Evolutionary conservation across 2,329 filamentous ascomycete genomes (phyloP), one percentile per base, ranked within the genome.

Genomic region (Bipolaris sorokiniana): DNA sequence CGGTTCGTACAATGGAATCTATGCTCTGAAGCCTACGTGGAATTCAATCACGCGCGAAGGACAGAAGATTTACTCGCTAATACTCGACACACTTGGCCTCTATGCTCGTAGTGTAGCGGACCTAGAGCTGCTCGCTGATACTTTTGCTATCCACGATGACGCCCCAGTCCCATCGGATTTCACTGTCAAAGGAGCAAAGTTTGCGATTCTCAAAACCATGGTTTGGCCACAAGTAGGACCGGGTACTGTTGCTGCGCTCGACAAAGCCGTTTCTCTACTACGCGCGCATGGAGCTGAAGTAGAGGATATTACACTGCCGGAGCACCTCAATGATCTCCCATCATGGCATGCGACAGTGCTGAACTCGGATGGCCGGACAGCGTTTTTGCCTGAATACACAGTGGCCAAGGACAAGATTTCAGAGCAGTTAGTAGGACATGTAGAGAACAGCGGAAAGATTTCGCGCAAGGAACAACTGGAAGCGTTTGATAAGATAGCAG

Each of bases 11-110:
- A 88, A 85, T 58, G 87, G 87, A 5, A 79, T 87, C 4, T 90
- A 86, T 54, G 86, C 80, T 0, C 77, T 89, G 52, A 90, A 90
- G 68, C 87, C 88, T 1, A 90, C 87, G 0, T 89, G 86, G 85
- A 84, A 83, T 52, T 75, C 84, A 0, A 82, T 90, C 33, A 86
- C 83, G 0, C 79, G 85, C 0, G 87, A 90, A 66, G 87, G 88
- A 0, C 79, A 83, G 42, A 86, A 84, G 68, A 76, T 86, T 1
- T 87, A 84, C 63, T 84, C 85, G 0, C 73, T 85, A 1, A 84
- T 80, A 1, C 77, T 86, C 5, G 88, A 90, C 64, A 90, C 88
- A 0, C 65, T 88, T 0, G 88, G 88, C 1, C 75, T 88, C 11
- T 89, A 83, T 55, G 80, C 84, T 0, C 82, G 87, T 0, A 81